Evolutionary conservation across 116 monocot species (phyloP), one percentile per base, ranked within the genome.

Genomic region (Cymodocea nodosa): DNA sequence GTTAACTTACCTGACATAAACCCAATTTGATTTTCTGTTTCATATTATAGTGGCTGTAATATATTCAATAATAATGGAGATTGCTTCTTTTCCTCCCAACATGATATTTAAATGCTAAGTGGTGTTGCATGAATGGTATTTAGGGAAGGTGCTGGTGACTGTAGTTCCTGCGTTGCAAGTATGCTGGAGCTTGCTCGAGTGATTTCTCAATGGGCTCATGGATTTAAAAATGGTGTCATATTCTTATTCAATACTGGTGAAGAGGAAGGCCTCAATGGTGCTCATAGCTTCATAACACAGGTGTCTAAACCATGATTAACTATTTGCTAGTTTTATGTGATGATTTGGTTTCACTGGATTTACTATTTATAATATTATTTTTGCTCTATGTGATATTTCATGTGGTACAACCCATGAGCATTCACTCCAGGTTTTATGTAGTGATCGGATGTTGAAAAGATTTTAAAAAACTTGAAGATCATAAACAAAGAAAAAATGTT

Each of bases 241-340:
- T 97, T 97, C 73, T 78, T 97, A 62, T 97, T 97, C 35, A 97
- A 91, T 68, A 86, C 91, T 70, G 97, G 97, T 56, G 97, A 97
- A 72, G 97, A 97, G 74, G 97, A 97, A 60, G 97, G 97, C 52
- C 91, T 97, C 50, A 80, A 82, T 82, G 97, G 97, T 56, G 91
- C 97, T 23, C 91, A 97, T 64, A 97, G 97, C 58, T 97, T 97
- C 70, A 91, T 97, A 64, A 91, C 90, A 50, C 97, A 97, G 91
- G 97, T 97, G 50, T 44, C 16, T 13, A 35, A 2, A 60, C 35
- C 17, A 60, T 36, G 60, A 35, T 60, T 60, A 60, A 16, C 16
- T 16, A 35, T 35, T 60, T 20, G 8, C 13, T 17, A 15, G 16
- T 35, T 60, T 35, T 34, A 15, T 60, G 35, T 17, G 14, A 60